Conservation (phyloP, 1,139 yeast genomes). For the Saccharomyces uvarum region DNA sequence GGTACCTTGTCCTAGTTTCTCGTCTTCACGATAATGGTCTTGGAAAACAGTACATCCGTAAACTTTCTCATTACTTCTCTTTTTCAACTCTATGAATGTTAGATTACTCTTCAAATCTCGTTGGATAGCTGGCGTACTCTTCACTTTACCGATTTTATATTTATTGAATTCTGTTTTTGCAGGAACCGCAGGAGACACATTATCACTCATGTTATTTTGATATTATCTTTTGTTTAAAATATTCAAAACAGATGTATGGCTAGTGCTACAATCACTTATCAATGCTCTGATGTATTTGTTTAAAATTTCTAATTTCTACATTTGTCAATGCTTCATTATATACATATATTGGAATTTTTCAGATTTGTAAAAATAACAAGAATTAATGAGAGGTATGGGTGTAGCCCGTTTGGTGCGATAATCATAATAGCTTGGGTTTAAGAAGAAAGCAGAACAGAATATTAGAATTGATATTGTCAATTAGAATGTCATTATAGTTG, state of each 20-base stretch:
- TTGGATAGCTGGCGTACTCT: conserved; percentile 28
- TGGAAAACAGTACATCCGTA: conserved; percentile 30
- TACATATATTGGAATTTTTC: neutral
- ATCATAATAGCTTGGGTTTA: neutral
- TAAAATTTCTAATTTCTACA: neutral
- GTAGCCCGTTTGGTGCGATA: neutral
- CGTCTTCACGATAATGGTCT: conserved; percentile 46
- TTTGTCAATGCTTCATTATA: neutral
- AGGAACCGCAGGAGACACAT: neutral
- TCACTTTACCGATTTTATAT: conserved; percentile 32
- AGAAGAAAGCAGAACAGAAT: neutral
- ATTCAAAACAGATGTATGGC: neutral
- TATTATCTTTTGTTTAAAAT: neutral
- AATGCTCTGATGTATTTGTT: neutral
- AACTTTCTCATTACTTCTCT: conserved; percentile 23
- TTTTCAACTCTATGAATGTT: conserved; percentile 22
- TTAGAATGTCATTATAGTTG: neutral
- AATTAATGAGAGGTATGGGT: neutral
- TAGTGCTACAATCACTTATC: neutral
- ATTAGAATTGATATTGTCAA: neutral
- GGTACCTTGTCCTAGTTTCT: conserved; percentile 87
- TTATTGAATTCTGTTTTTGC: conserved; percentile 18
- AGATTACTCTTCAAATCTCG: conserved; percentile 24
- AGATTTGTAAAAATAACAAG: neutral
- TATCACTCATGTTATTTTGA: conserved; percentile 5